A percentile compares a stretch with the other conserved stretches of the same genome.
Evolutionary conservation across 2,329 filamentous ascomycete genomes (phyloP).

Genomic region (Fusarium newnesense): DNA sequence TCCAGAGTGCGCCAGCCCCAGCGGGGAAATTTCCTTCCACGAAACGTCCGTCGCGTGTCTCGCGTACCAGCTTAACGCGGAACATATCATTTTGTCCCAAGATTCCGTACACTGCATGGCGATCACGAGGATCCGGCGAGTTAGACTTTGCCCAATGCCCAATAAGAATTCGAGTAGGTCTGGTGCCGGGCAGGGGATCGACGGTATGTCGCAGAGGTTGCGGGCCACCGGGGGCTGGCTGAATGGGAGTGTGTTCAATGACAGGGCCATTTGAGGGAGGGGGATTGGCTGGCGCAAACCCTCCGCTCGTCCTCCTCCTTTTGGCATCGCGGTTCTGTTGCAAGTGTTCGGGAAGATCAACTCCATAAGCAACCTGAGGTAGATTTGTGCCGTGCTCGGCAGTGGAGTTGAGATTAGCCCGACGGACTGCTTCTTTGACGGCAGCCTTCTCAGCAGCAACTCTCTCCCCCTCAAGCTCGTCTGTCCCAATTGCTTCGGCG

Average conservation of each 20-base stretch:
- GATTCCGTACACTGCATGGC: slow-evolving; percentile 72
- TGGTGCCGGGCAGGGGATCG: slow-evolving; percentile 61
- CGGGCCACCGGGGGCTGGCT: slow-evolving; percentile 36
- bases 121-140: slow-evolving; percentile 58
- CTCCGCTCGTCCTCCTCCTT: slow-evolving; percentile 57
- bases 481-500: slow-evolving; percentile 52
- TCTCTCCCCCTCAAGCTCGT: slow-evolving; percentile 53
- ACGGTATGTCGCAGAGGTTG: slow-evolving; percentile 33
- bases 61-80: slow-evolving; percentile 68
- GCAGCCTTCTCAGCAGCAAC: slow-evolving; percentile 54
- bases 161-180: slow-evolving; percentile 67
- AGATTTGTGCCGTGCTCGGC: slow-evolving; percentile 55
- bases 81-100: slow-evolving; percentile 73
- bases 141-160: slow-evolving; percentile 69
- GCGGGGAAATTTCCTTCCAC: slow-evolving; percentile 69
- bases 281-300: slow-evolving; percentile 49
- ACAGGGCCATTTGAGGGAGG: slow-evolving; percentile 38
- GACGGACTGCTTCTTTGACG: slow-evolving; percentile 58
- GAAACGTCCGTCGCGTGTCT: slow-evolving; percentile 69
- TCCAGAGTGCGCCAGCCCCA: slow-evolving; percentile 70
- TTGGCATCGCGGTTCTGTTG: slow-evolving; percentile 55
- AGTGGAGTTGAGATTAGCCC: slow-evolving; percentile 55
- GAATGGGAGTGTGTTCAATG: slow-evolving; percentile 36
- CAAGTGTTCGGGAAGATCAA: slow-evolving; percentile 58
- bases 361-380: slow-evolving; percentile 62